A percentile compares a stretch with the other conserved stretches of the same genome.
Evolutionary conservation across 805 yeast genomes (phyloP).

Genomic region (Metschnikowia kofuensis): DNA sequence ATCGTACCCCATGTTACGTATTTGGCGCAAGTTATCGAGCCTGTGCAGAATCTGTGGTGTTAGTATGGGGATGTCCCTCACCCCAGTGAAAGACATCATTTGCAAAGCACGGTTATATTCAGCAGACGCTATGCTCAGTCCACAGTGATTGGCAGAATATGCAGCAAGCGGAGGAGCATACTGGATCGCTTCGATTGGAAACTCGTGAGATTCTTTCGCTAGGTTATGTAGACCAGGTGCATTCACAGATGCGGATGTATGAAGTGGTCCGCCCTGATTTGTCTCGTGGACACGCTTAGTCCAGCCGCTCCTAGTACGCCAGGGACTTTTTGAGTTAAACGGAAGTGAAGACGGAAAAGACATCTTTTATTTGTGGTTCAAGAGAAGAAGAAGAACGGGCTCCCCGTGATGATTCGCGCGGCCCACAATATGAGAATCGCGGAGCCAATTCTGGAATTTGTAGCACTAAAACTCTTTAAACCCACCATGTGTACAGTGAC

Average conservation of each 20-base stretch:
- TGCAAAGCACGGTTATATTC: slow-evolving; percentile 23
- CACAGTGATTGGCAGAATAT: slow-evolving; percentile 45
- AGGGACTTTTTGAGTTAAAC: slow-evolving; percentile 6
- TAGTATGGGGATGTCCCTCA: slow-evolving; percentile 13
- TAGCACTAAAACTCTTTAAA: no score
- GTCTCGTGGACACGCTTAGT: slow-evolving; percentile 14
- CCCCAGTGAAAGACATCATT: slow-evolving; percentile 12
- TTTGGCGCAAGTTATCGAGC: slow-evolving; percentile 23
- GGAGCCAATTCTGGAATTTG: no score
- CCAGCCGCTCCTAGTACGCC: slow-evolving; percentile 11
- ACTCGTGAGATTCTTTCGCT: slow-evolving; percentile 12
- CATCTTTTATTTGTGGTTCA: not conserved
- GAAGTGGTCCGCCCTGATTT: not conserved
- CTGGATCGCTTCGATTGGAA: slow-evolving; percentile 15
- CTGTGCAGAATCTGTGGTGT: slow-evolving; percentile 21
- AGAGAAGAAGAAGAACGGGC: no score
- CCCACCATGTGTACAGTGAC: no score
- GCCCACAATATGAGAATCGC: no score
- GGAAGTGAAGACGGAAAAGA: slow-evolving; percentile 3
- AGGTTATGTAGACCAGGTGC: slow-evolving; percentile 8
- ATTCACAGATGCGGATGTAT: not conserved
- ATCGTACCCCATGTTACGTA: slow-evolving; percentile 33
- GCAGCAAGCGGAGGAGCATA: slow-evolving; percentile 55
- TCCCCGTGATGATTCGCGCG: no score
- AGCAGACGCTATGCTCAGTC: slow-evolving; percentile 17